phyloP scores from a whole-genome alignment of 1,284 basidiomycete species.

The Trametes polyzona region DNA sequence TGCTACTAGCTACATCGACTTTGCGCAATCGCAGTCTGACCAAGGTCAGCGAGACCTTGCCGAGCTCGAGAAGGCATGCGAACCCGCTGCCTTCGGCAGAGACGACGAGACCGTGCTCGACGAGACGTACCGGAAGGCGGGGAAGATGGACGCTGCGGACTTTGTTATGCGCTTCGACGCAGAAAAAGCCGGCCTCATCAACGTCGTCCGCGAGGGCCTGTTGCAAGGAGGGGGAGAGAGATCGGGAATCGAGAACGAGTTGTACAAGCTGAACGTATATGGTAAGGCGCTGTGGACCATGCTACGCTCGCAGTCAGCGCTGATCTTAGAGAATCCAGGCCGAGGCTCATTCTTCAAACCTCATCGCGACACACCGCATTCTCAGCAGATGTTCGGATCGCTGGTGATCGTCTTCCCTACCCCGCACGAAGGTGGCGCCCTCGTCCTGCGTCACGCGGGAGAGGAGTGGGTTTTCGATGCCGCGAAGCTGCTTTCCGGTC shows the following conservation, averaged over 20 bases:
- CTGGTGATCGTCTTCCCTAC: conserved; percentile 46
- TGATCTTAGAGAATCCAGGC: too few relatives aligned
- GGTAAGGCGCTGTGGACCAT: too few relatives aligned
- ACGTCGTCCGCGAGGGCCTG: conserved; percentile 16
- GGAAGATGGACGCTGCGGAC: conserved; percentile 29
- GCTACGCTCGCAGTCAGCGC: too few relatives aligned
- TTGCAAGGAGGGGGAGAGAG: conserved; percentile 14
- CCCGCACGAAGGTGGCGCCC: conserved; percentile 42
- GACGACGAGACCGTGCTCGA: conserved; percentile 27
- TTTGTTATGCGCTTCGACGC: conserved; percentile 34
- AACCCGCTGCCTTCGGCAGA: conserved; percentile 27
- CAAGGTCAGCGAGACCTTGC: conserved; percentile 4
- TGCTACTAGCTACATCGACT: background rate
- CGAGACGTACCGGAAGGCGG: conserved; percentile 32
- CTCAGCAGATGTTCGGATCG: conserved; percentile 38
- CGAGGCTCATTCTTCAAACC: conserved; percentile 46
- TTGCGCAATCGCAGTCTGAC: background rate
- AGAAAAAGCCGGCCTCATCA: conserved; percentile 14
- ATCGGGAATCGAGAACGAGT: conserved; percentile 20
- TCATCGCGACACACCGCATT: conserved; percentile 46
- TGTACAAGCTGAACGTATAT: conserved; percentile 38
- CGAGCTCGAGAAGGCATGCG: conserved; percentile 20
- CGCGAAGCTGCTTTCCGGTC: conserved; percentile 23
- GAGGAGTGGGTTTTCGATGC: conserved; percentile 38
- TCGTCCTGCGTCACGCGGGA: conserved; percentile 39